Evolutionary conservation across 306 rosid genomes (phyloP).

Genomic region (Adenanthera pavonina): DNA sequence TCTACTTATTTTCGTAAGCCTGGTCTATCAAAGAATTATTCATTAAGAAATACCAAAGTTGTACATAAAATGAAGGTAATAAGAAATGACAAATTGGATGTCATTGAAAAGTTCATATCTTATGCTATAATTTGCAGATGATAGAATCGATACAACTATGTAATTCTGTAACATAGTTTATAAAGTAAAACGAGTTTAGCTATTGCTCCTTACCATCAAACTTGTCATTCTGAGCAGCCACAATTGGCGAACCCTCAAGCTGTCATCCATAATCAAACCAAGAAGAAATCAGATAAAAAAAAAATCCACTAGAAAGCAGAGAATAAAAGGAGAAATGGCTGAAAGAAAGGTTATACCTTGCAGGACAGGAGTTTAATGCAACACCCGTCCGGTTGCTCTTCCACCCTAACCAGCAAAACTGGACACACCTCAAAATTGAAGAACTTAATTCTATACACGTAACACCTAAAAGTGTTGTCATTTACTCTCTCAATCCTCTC

Average conservation of each 20-base stretch:
- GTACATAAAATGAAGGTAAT: neutral
- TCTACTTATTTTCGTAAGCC: neutral
- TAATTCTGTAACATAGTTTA: neutral
- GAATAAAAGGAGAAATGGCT: neutral
- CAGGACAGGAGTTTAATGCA: slow-evolving; percentile 91
- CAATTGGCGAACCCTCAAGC: slow-evolving; percentile 90
- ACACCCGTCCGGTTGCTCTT: slow-evolving; percentile 82
- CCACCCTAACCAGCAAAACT: slow-evolving; percentile 84
- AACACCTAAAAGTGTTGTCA: slow-evolving; percentile 85
- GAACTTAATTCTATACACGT: slow-evolving; percentile 80
- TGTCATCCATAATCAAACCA: slow-evolving; percentile 41
- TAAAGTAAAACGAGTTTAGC: neutral
- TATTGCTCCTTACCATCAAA: slow-evolving; percentile 69
- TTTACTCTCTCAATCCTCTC: slow-evolving; percentile 96
- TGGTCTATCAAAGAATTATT: neutral
- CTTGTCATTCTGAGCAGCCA: slow-evolving; percentile 89
- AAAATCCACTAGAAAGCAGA: neutral
- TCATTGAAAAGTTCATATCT: neutral
- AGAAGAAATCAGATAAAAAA: slow-evolving; percentile 37
- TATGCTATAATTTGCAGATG: neutral
- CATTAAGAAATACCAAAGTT: neutral
- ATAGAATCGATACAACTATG: neutral
- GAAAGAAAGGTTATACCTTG: slow-evolving; percentile 58
- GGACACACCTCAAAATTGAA: slow-evolving; percentile 90
- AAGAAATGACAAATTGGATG: neutral